These are phyloP conservation scores for Rhododendron mucronatum DNA, from an alignment of 148 eudicot genomes.

Conservation along the genomic window DNA sequence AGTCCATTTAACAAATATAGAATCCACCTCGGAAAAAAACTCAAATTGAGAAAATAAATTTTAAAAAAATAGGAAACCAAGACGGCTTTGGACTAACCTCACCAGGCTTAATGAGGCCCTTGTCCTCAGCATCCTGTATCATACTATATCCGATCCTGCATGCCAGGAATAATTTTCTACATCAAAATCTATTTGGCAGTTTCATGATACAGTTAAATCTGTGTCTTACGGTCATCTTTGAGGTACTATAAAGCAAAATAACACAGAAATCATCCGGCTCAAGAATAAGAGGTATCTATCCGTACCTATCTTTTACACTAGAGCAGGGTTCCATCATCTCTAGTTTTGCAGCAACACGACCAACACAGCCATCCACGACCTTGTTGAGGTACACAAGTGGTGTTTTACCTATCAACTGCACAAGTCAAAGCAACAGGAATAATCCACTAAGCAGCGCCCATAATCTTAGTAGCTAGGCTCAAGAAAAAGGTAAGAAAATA, in stretches of 20 bases:
- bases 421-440: not conserved
- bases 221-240: not conserved
- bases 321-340: slow-evolving; percentile 87
- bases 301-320: slow-evolving; percentile 49
- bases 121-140: slow-evolving; percentile 85
- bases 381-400: slow-evolving; percentile 79
- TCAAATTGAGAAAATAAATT: not conserved
- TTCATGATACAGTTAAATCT: not conserved
- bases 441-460: not conserved
- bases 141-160: slow-evolving; percentile 66
- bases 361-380: slow-evolving; percentile 68
- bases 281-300: not conserved
- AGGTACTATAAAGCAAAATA: not conserved
- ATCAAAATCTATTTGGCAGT: not conserved
- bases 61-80: not conserved
- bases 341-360: slow-evolving; percentile 65
- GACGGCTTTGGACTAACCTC: slow-evolving; percentile 40
- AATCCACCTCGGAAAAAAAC: not conserved
- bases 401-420: slow-evolving; percentile 66
- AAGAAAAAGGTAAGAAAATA: not conserved
- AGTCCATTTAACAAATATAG: not conserved
- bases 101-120: slow-evolving; percentile 71
- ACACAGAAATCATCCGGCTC: not conserved
- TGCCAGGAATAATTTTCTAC: not conserved
- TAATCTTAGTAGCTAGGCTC: not conserved